These are phyloP conservation scores for Yarrowia sp. DNA, from an alignment of 805 yeast genomes.

Conservation along the genomic window DNA sequence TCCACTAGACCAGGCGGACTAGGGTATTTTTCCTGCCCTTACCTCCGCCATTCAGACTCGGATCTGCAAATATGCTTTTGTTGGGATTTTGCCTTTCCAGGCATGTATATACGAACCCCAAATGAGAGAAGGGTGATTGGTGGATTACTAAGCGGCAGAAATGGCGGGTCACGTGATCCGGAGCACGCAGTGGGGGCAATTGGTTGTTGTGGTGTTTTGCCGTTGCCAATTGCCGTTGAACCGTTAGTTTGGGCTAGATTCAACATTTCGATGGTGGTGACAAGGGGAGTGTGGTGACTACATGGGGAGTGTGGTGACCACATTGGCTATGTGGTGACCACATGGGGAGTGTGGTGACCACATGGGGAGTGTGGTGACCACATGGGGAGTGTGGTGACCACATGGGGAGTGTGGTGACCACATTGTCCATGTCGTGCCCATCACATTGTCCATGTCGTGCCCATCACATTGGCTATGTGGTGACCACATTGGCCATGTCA, in stretches of 20 bases:
- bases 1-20: too few relatives aligned
- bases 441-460: background rate
- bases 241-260: too few relatives aligned
- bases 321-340: background rate
- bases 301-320: background rate
- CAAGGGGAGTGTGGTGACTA: background rate
- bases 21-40: background rate
- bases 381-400: too few relatives aligned
- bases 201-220: too few relatives aligned
- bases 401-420: background rate
- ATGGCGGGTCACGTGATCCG: too few relatives aligned
- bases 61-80: conserved; percentile 32
- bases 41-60: conserved; percentile 14
- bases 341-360: too few relatives aligned
- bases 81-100: conserved; percentile 37
- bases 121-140: conserved; percentile 28
- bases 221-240: too few relatives aligned
- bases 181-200: too few relatives aligned
- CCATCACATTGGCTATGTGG: too few relatives aligned
- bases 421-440: background rate
- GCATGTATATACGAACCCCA: conserved; percentile 30
- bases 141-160: too few relatives aligned
- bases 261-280: background rate
- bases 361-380: background rate
- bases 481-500: background rate